These are phyloP conservation scores for Lolium rigidum DNA, from an alignment of 176 grass and related monocot species.

Conservation along the genomic window DNA sequence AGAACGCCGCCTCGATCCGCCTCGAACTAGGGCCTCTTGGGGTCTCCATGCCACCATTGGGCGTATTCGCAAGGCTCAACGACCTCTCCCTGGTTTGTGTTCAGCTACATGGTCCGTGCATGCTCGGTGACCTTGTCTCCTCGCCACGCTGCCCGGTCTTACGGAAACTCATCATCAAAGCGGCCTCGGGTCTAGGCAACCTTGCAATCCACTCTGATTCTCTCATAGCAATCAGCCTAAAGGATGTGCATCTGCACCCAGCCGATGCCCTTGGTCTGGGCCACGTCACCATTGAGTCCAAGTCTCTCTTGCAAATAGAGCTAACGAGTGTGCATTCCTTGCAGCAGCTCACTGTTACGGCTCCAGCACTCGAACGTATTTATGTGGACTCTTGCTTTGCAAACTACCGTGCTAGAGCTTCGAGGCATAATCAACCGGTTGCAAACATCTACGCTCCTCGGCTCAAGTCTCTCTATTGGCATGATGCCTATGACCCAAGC, in stretches of 20 bases:
- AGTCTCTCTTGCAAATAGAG: too few species aligned
- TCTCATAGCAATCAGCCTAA: background rate
- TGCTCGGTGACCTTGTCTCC: background rate
- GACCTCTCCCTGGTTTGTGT: background rate
- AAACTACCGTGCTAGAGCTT: too few species aligned
- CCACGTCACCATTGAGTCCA: too few species aligned
- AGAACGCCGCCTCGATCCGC: background rate
- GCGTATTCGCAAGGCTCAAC: constrained; percentile 19
- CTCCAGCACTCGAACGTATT: background rate
- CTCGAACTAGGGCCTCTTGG: background rate
- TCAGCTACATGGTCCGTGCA: background rate
- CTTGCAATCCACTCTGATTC: background rate
- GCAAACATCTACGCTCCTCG: background rate
- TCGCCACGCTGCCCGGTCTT: background rate
- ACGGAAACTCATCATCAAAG: background rate
- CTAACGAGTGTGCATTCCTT: background rate
- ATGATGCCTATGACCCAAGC: background rate
- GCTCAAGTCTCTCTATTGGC: background rate
- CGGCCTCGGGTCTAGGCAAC: background rate
- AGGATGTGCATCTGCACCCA: background rate
- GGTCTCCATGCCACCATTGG: background rate
- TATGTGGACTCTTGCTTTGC: background rate
- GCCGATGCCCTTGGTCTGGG: too few species aligned
- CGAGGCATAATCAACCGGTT: background rate
- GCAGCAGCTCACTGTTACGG: background rate